A percentile compares a stretch with the other conserved stretches of the same genome.
These are phyloP conservation scores for Ensete ventricosum DNA, from an alignment of 176 grass and related monocot genomes.

Conservation along the genomic window DNA sequence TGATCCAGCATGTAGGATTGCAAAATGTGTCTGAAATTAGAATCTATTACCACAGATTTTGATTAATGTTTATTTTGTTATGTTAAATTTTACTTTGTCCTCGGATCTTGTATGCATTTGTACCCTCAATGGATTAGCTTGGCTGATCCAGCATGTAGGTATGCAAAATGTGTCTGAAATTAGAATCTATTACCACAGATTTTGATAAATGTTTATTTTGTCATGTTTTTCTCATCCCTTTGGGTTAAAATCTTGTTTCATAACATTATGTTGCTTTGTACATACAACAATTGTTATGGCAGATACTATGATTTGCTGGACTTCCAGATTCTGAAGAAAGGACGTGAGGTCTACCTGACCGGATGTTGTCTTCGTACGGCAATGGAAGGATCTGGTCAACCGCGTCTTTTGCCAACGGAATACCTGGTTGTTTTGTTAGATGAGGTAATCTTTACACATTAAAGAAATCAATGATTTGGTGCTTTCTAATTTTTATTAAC, in stretches of 20 bases:
- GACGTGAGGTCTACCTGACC: constrained; percentile 74
- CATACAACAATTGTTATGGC: constrained; percentile 2
- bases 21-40: too few species aligned
- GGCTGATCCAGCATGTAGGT: too few species aligned
- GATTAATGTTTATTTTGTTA: too few species aligned
- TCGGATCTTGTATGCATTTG: too few species aligned
- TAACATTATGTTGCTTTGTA: neutral
- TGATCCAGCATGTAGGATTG: too few species aligned
- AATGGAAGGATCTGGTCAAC: constrained; percentile 51
- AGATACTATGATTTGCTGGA: constrained; percentile 84
- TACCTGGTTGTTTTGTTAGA: constrained; percentile 80
- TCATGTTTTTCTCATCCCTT: neutral
- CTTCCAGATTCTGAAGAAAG: constrained; percentile 77
- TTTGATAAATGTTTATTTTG: too few species aligned
- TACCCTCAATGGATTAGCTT: too few species aligned
- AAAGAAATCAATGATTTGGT: neutral
- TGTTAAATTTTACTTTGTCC: too few species aligned
- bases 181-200: too few species aligned
- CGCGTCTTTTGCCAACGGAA: constrained; percentile 89
- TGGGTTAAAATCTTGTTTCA: neutral
- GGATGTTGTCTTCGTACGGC: constrained; percentile 91
- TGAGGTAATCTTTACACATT: constrained; percentile 40
- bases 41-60: too few species aligned
- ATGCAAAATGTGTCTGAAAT: too few species aligned
- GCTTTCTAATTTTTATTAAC: neutral